A percentile compares a stretch with the other conserved stretches of the same genome.
phyloP scores from a whole-genome alignment of 495 filamentous ascomycete species.

The Hypoxylon perforatum region DNA sequence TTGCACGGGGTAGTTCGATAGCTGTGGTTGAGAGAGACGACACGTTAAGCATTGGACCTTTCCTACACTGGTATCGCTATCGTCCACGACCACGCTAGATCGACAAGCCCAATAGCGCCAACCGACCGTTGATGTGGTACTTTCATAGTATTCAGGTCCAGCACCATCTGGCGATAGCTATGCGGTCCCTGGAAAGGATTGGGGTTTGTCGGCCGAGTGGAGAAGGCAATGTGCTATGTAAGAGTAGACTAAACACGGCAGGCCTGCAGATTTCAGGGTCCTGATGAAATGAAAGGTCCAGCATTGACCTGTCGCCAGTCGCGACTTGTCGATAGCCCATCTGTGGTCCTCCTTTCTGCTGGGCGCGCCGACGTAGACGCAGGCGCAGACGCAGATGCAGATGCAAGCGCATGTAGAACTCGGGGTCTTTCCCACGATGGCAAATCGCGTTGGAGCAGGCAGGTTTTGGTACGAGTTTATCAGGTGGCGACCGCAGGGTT shows the following conservation, averaged over 20 bases:
- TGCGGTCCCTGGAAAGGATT: constrained; percentile 30
- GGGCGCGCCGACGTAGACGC: constrained; percentile 18
- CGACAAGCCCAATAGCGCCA: constrained; percentile 27
- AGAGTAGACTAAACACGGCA: constrained; percentile 20
- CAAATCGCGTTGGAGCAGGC: constrained; percentile 30
- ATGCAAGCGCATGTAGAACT: constrained; percentile 1
- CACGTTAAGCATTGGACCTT: constrained; percentile 14
- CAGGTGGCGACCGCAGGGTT: constrained; percentile 32
- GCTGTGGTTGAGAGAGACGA: constrained; percentile 16
- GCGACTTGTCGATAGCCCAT: constrained; percentile 6
- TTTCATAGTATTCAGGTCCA: constrained; percentile 27
- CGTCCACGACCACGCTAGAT: constrained; percentile 25
- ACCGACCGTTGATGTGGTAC: constrained; percentile 15
- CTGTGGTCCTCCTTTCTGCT: constrained; percentile 25
- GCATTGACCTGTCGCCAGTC: constrained; percentile 18
- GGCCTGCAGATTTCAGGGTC: constrained; percentile 38
- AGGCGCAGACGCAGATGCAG: constrained; percentile 24
- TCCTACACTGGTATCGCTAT: constrained; percentile 25
- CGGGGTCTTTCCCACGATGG: constrained; percentile 19
- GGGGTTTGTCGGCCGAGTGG: constrained; percentile 39
- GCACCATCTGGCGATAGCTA: constrained; percentile 17
- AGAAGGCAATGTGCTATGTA: constrained; percentile 23
- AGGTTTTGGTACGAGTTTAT: constrained; percentile 32
- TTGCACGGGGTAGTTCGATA: constrained; percentile 26
- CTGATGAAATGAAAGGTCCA: constrained; percentile 22